phyloP scores from a whole-genome alignment of 306 rosid genomes.

The Cucumis cinereus region DNA sequence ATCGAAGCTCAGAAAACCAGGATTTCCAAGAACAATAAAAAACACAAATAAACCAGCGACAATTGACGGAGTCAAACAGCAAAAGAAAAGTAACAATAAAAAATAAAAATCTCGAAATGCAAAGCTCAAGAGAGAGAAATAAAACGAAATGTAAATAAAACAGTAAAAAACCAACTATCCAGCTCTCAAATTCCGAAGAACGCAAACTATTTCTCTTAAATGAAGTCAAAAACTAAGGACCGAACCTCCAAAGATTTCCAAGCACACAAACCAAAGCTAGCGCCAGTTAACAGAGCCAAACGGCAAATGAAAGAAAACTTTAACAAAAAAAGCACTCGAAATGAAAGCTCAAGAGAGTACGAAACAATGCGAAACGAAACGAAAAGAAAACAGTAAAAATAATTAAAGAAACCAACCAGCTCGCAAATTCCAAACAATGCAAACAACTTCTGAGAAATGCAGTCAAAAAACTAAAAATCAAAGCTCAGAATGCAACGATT shows the following conservation, averaged over 20 bases:
- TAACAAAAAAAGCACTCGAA: neutral
- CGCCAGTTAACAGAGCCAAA: neutral
- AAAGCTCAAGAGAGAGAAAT: neutral
- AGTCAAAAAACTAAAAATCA: neutral
- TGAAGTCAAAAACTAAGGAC: neutral
- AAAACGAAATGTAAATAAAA: neutral
- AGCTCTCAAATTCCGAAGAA: neutral
- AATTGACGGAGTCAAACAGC: neutral
- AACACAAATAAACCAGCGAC: neutral
- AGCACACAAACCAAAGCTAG: neutral
- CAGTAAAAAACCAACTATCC: neutral
- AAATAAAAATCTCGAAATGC: neutral
- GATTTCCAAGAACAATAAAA: neutral
- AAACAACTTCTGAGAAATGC: neutral
- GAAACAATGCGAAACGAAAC: neutral
- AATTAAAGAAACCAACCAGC: neutral
- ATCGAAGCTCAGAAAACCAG: neutral
- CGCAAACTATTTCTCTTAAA: too few relatives aligned
- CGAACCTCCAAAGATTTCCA: neutral
- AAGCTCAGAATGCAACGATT: neutral
- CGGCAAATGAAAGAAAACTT: neutral
- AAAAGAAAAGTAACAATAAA: neutral
- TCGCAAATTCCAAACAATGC: neutral
- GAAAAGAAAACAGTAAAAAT: neutral
- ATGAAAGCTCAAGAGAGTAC: neutral